A percentile compares a stretch with the other conserved stretches of the same genome.
These are phyloP conservation scores for Kodamaea jinghongensis DNA, from an alignment of 805 yeast genomes.

Conservation along the genomic window DNA sequence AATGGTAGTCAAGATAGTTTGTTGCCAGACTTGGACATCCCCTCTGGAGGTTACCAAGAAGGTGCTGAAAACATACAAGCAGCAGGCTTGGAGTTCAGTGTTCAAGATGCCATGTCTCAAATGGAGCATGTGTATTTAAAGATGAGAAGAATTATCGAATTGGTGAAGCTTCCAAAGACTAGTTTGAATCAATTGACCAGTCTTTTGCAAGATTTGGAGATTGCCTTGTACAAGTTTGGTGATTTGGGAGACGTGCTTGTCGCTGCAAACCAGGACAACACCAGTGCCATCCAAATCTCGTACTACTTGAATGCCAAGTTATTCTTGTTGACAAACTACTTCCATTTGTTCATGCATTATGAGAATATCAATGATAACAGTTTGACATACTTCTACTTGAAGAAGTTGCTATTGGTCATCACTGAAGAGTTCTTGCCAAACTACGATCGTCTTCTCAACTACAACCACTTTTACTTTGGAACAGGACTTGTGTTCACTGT, in stretches of 20 bases:
- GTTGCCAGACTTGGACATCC: conserved; percentile 13
- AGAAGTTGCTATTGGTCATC: conserved; percentile 12
- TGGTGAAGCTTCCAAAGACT: conserved; percentile 36
- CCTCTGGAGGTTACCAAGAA: conserved; percentile 22
- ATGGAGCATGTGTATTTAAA: conserved; percentile 2
- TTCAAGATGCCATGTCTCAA: not conserved
- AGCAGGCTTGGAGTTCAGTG: conserved; percentile 4
- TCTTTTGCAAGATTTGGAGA: conserved; percentile 36
- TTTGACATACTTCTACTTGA: conserved; percentile 17
- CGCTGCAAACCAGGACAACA: conserved; percentile 1
- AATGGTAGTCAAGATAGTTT: conserved; percentile 48
- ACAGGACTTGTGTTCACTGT: conserved; percentile 36
- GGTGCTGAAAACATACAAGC: conserved; percentile 30
- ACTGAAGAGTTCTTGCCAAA: conserved; percentile 34
- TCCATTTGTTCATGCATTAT: conserved; percentile 19
- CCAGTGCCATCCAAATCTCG: conserved; percentile 2
- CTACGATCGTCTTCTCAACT: conserved; percentile 33
- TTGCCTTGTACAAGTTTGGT: conserved; percentile 16
- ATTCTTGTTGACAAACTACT: conserved; percentile 13
- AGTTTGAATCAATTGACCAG: conserved; percentile 35
- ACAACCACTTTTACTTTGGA: conserved; percentile 38
- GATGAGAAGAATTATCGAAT: conserved; percentile 31
- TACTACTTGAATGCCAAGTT: conserved; percentile 15
- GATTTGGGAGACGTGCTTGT: conserved; percentile 6
- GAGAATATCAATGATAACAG: conserved; percentile 14